A percentile compares a stretch with the other conserved stretches of the same genome.
Evolutionary conservation across 129 eudicot species (phyloP).

Genomic region (Sambucus nigra): DNA sequence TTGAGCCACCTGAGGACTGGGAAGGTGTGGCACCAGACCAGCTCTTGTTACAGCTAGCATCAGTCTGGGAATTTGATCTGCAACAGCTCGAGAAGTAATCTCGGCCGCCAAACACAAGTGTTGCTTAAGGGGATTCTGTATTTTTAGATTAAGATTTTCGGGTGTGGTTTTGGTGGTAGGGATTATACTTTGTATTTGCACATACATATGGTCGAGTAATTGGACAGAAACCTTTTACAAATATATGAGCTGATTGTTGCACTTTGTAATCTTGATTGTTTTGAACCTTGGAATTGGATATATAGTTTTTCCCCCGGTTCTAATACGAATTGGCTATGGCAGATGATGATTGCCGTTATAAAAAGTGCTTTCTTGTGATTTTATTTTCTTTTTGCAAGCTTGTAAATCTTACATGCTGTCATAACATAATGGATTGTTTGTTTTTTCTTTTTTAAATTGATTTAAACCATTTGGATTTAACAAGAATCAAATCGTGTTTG

Average conservation of each 20-base stretch:
- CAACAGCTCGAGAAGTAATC: conserved; percentile 56
- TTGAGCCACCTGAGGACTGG: conserved; percentile 88
- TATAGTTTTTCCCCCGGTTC: not conserved
- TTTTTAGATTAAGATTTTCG: conserved; percentile 18
- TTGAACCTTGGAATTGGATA: not conserved
- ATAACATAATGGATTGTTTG: no score
- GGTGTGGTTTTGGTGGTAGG: not conserved
- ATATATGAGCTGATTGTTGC: not conserved
- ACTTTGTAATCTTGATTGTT: not conserved
- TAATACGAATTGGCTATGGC: no score
- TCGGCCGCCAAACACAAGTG: not conserved
- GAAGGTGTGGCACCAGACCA: conserved; percentile 92
- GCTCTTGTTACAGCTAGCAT: conserved; percentile 75
- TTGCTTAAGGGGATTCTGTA: conserved; percentile 3
- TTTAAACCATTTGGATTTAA: no score
- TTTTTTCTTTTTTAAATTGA: no score
- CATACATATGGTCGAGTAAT: not conserved
- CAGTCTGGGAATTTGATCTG: conserved; percentile 84
- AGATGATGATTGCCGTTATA: no score
- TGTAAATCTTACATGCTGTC: no score
- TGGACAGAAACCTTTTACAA: not conserved
- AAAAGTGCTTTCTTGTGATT: no score
- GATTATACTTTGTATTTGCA: conserved; percentile 4
- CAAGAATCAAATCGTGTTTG: no score
- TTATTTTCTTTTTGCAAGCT: no score